Evolutionary conservation across 2,329 filamentous ascomycete species (phyloP).

Genomic region (Elsinoe perseae): DNA sequence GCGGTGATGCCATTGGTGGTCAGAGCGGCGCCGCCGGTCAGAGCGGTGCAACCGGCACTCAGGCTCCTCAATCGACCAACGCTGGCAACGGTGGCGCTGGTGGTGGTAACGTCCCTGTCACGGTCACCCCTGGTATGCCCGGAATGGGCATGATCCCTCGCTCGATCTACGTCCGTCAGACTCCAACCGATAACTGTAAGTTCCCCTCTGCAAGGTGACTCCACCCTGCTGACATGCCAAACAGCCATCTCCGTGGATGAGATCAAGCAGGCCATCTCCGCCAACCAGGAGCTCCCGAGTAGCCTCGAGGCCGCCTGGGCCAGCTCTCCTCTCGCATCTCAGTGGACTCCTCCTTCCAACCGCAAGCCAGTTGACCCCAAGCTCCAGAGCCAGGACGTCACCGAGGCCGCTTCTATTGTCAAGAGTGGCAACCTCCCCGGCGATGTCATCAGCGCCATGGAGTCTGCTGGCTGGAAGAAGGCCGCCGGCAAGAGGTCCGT

Average conservation of each 20-base stretch:
- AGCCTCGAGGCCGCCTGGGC: neutral
- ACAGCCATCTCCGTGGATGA: neutral
- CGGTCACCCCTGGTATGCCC: neutral
- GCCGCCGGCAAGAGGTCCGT: neutral
- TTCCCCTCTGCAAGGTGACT: neutral
- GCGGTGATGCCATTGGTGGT: constrained; percentile 10
- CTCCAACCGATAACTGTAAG: neutral
- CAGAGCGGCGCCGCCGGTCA: neutral
- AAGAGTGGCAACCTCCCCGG: neutral
- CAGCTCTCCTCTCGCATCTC: neutral
- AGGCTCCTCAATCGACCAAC: neutral
- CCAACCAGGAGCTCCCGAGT: neutral
- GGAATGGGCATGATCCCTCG: no score
- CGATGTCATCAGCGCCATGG: neutral
- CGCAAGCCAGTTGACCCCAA: neutral
- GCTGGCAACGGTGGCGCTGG: neutral
- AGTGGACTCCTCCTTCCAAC: neutral
- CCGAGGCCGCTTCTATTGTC: neutral
- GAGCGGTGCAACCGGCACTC: neutral
- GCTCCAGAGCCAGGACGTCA: neutral
- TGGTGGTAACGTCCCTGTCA: neutral
- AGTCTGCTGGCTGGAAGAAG: neutral
- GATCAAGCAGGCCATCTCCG: neutral
- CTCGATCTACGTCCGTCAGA: neutral
- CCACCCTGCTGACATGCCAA: neutral